Base-by-base conservation (phyloP, 2,329 filamentous ascomycete genomes). In the Diaporthe australafricana region DNA sequence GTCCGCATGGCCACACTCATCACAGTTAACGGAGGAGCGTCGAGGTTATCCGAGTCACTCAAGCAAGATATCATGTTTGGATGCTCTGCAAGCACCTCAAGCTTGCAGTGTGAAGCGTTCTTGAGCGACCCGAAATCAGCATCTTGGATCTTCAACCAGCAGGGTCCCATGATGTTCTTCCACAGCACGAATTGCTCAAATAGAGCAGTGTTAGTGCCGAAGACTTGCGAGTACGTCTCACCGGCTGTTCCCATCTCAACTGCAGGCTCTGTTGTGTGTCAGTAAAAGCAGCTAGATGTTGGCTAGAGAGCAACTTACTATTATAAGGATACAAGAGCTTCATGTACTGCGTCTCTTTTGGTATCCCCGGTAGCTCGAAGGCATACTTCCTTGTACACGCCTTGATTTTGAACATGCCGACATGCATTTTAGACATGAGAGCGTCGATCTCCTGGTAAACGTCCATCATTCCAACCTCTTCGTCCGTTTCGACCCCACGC, bases 141-240 rank as follows among this genome's bases (percentile, higher is more conserved):
- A 75, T 93, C 92, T 75, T 95, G 89, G 70, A 99, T 96, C 79
- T 92, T 95, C 56, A 99, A 88, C 96, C 96, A 99, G 81, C 96
- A 98, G 38, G 96, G 96, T 1, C 96, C 96, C 96, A 98, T 99
- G 77, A 99, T 94, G 79, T 98, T 97, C 84, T 98, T 98, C 93
- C 95, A 98, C 6, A 99, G 87, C 25, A 99, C 96, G 79, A 99
- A 99, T 77, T 99, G 96, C 82, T 99, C 96, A 77, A 99, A 99
- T 0, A 99, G 87, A 1, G 94, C 91, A 0, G 96, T 99, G 81
- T 96, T 98, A 70, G 93, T 93, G 35, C 97, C 96, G 76, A 99
- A 99, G 30, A 98, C 92, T 75, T 94, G 94, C 1, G 96, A 98
- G 79, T 96, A 99, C 0, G 96, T 98, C 80, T 97, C 91, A 35